Percentiles rank a stretch among this genome's conserved stretches.
Conservation (phyloP, 176 grass and related monocot genomes). For the Ensete glaucum region DNA sequence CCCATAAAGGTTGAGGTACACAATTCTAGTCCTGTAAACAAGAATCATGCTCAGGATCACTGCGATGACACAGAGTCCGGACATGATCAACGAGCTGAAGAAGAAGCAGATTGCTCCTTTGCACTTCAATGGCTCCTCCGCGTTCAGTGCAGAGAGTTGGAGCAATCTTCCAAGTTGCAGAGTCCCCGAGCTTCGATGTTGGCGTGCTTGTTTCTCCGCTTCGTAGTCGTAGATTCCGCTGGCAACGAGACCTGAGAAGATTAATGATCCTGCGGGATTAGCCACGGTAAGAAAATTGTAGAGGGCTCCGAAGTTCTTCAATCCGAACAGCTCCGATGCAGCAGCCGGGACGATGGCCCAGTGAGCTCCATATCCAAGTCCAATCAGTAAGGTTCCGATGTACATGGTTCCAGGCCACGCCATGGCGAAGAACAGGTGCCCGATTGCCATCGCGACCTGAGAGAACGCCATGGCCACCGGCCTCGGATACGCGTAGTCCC, state of each 20-base stretch:
- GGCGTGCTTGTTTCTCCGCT: constrained; percentile 1
- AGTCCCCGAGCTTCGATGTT: no score
- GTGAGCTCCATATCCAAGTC: constrained; percentile 12
- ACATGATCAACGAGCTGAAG: constrained; percentile 5
- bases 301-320: constrained; percentile 11
- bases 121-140: constrained; percentile 3
- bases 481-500: constrained; percentile 3
- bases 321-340: constrained; percentile 7
- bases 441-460: not conserved
- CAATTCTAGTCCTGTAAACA: constrained; percentile 2
- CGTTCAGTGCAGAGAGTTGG: not conserved
- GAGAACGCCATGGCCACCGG: constrained; percentile 1
- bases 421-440: constrained; percentile 13
- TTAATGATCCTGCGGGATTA: not conserved
- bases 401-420: constrained; percentile 9
- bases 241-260: constrained; percentile 8
- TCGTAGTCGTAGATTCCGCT: constrained; percentile 7
- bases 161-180: not conserved
- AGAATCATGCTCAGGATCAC: constrained; percentile 5
- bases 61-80: not conserved
- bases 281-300: constrained; percentile 15
- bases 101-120: constrained; percentile 12
- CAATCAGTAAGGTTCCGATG: constrained; percentile 6
- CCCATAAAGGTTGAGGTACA: not conserved
- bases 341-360: constrained; percentile 10